phyloP scores from a whole-genome alignment of 441 rosid genomes.

The Gossypium trilobum region DNA sequence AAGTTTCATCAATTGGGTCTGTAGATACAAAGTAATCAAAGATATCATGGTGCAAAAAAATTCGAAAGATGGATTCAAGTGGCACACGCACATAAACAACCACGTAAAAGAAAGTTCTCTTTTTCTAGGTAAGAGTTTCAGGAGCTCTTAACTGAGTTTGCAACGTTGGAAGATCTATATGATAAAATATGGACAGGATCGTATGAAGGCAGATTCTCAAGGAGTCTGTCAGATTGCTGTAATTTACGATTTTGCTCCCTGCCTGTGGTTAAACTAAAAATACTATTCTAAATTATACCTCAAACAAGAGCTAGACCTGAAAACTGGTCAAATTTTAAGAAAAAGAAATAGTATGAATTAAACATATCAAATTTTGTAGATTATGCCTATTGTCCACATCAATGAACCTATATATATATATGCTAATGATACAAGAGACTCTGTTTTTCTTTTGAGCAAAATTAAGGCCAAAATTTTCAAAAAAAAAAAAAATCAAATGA shows the following conservation, averaged over 20 bases:
- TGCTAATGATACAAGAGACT: background rate
- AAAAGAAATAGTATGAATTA: background rate
- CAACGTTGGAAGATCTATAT: background rate
- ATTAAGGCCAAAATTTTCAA: background rate
- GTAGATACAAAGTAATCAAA: slow-evolving; percentile 14
- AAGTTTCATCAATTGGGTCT: slow-evolving; percentile 45
- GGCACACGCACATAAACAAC: background rate
- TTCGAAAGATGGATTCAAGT: background rate
- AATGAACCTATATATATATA: background rate
- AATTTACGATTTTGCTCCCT: background rate
- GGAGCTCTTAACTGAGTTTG: background rate
- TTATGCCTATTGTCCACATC: background rate
- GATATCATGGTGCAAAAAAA: background rate
- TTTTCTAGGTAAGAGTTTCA: background rate
- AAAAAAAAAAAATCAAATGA: background rate
- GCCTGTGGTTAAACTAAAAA: background rate
- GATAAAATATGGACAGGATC: background rate
- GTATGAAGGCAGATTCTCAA: background rate
- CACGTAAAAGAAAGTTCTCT: background rate
- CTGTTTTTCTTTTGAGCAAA: background rate
- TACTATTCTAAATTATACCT: background rate
- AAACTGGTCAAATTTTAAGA: background rate
- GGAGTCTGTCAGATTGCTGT: background rate
- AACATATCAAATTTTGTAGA: background rate
- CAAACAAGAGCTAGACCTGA: background rate